These are phyloP conservation scores for Phyllostachys edulis DNA, from an alignment of 176 grass and related monocot genomes.

Conservation along the genomic window DNA sequence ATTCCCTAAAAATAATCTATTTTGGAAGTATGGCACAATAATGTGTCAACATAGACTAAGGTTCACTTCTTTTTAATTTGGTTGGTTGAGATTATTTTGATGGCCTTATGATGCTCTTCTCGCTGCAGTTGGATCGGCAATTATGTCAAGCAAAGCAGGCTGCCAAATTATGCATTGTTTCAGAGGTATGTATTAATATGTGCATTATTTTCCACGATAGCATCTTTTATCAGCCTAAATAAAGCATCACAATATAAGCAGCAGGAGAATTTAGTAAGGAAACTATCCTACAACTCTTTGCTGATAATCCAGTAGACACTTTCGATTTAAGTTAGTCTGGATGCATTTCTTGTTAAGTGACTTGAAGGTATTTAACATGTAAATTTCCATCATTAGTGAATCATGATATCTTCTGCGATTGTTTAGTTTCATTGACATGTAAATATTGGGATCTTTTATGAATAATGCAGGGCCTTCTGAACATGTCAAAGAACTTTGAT, in stretches of 20 bases:
- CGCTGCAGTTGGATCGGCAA: slow-evolving; percentile 53
- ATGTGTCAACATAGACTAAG: background rate
- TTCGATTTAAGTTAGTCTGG: background rate
- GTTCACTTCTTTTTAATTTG: background rate
- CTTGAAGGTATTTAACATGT: background rate
- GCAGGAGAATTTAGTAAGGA: background rate
- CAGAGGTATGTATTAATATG: slow-evolving; percentile 42
- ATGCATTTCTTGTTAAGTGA: background rate
- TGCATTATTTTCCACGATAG: slow-evolving; percentile 3
- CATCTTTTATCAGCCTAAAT: background rate
- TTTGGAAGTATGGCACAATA: background rate
- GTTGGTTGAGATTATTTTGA: background rate
- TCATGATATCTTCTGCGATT: background rate
- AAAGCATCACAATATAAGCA: slow-evolving; percentile 10
- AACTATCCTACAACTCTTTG: background rate
- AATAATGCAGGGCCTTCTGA: slow-evolving; percentile 54
- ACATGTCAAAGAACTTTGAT: slow-evolving; percentile 55
- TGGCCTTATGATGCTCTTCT: background rate
- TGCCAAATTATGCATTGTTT: slow-evolving; percentile 56
- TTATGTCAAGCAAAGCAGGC: slow-evolving; percentile 43
- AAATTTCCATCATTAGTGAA: background rate
- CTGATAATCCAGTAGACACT: background rate
- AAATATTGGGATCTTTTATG: slow-evolving; percentile 4
- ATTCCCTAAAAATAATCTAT: too few species aligned
- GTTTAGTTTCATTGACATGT: background rate